Evolutionary conservation across 345 rosid genomes (phyloP).

Genomic region (Acer saccharum): DNA sequence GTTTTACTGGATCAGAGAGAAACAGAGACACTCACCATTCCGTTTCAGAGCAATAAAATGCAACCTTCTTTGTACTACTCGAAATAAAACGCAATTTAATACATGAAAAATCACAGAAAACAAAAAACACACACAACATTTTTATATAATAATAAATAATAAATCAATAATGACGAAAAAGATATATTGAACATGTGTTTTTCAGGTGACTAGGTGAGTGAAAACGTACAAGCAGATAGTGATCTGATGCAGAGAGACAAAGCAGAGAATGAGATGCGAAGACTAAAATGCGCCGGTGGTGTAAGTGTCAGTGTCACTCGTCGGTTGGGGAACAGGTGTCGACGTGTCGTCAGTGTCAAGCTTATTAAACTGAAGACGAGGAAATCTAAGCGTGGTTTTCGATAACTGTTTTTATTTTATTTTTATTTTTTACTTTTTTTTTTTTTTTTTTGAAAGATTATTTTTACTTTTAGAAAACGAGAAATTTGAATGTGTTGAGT

Average conservation of each 20-base stretch:
- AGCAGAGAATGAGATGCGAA: neutral
- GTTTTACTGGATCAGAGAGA: neutral
- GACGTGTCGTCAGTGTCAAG: slow-evolving; percentile 8
- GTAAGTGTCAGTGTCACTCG: neutral
- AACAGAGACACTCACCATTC: neutral
- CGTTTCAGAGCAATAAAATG: no score
- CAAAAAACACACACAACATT: no score
- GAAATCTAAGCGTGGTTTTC: slow-evolving; percentile 22
- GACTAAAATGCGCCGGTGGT: slow-evolving; percentile 30
- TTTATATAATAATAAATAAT: neutral
- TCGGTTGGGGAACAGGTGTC: neutral
- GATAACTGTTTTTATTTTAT: slow-evolving; percentile 14
- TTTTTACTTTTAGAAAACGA: neutral
- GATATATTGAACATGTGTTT: neutral
- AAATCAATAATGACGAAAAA: neutral
- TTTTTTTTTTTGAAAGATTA: no score
- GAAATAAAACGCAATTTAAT: no score
- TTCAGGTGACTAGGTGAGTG: neutral
- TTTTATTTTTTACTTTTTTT: no score
- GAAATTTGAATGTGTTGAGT: neutral
- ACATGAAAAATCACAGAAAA: no score
- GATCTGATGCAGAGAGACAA: neutral
- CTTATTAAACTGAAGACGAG: slow-evolving; percentile 11
- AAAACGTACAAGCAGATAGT: slow-evolving; percentile 7
- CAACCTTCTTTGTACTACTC: no score